These are phyloP conservation scores for Xylaria sp. DNA, from an alignment of 2,329 filamentous ascomycete species.

Conservation along the genomic window DNA sequence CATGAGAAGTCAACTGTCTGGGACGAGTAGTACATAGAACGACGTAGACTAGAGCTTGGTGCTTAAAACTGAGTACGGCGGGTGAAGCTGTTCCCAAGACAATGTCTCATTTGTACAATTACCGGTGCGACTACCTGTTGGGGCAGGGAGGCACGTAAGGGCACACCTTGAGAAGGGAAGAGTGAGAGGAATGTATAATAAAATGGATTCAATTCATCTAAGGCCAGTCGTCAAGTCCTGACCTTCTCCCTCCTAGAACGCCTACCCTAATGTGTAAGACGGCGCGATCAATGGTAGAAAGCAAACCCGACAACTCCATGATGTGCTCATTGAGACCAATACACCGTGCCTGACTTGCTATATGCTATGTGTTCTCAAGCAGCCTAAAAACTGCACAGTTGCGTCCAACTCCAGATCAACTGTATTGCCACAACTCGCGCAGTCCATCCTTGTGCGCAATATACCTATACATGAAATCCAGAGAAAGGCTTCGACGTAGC, in stretches of 20 bases:
- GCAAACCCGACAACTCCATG: constrained; percentile 31
- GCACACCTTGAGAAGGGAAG: not conserved
- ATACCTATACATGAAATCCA: constrained; percentile 6
- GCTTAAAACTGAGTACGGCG: not conserved
- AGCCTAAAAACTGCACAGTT: constrained; percentile 20
- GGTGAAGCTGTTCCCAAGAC: not conserved
- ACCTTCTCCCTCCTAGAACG: constrained; percentile 32
- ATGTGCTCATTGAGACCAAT: constrained; percentile 39
- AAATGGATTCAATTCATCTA: constrained; percentile 22
- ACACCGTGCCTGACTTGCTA: constrained; percentile 30
- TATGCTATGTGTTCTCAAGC: constrained; percentile 25
- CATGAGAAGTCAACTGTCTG: not conserved
- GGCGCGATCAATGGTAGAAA: constrained; percentile 29
- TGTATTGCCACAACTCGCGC: constrained; percentile 1
- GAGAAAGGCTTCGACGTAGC: not conserved
- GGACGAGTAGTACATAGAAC: not conserved
- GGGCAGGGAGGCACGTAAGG: not conserved
- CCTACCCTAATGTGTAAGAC: constrained; percentile 36
- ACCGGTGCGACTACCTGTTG: not conserved
- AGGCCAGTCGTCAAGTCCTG: constrained; percentile 14
- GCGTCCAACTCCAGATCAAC: constrained; percentile 23
- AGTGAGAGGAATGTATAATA: constrained; percentile 12
- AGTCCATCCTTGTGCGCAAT: constrained; percentile 15
- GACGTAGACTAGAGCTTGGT: not conserved
- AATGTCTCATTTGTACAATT: constrained; percentile 7